Evolutionary conservation across 345 rosid genomes (phyloP), one percentile per base, ranked within the genome.

Genomic region (Ceriops tagal): DNA sequence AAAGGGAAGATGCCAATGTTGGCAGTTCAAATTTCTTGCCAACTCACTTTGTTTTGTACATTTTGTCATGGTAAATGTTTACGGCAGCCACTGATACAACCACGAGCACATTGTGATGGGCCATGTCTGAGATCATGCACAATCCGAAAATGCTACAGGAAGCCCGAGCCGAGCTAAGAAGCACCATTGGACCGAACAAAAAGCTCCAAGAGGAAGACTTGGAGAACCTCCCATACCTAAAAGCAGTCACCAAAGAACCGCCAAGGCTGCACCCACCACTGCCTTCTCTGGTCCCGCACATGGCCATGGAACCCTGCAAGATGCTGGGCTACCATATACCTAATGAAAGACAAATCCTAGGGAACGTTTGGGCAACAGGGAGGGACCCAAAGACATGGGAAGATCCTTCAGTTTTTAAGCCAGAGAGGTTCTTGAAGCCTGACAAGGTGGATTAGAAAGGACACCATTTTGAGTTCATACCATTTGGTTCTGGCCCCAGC

Each of bases 41-140:
- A 15, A 13, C 5, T 43, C 49, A 43, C 5, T 43, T 43, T 43
- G 49, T 13, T 43, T 13, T 13, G 18, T 43, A 43, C 3, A 43
- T 43, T 43, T 43, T 43, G 5, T 43, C 4, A 2, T 21, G 84
- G 98, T 96, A 92, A 62, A 85, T 92, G 95, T 92, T 92, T 67
- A 76, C 75, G 1, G 98, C 98, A 0, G 98, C 95, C 43, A 92
- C 92, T 3, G 98, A 92, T 71, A 92, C 98, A 31, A 87, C 98
- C 37, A 79, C 96, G 5, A 88, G 93, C 83, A 90, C 95, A 1
- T 74, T 92, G 59, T 96, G 90, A 72, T 92, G 98, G 98, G 92
- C 98, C 53, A 81, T 92, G 87, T 84, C 95, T 0, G 98, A 90
- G 68, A 95, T 92, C 19, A 74, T 90, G 18, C 85, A 64, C 62